phyloP scores from a whole-genome alignment of 768 basidiomycete genomes.

The Lactarius vividus region DNA sequence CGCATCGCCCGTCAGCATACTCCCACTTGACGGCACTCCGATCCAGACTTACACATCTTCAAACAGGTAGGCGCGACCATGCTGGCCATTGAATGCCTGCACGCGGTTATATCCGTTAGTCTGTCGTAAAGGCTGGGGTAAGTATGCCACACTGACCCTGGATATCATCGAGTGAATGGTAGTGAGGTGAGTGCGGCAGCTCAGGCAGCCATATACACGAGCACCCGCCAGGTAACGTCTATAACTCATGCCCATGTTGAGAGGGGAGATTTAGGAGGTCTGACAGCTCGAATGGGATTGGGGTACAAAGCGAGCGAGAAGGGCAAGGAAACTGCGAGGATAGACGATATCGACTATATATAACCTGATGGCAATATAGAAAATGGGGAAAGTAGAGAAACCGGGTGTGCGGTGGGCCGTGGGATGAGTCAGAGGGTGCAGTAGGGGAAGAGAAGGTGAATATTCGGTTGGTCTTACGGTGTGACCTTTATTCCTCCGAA shows the following conservation, averaged over 20 bases:
- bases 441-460: neutral
- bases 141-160: conserved; percentile 50
- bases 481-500: conserved; percentile 12
- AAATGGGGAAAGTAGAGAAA: neutral
- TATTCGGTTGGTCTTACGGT: neutral
- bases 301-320: conserved; percentile 9
- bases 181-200: conserved; percentile 87
- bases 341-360: conserved; percentile 16
- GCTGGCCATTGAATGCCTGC: conserved; percentile 96
- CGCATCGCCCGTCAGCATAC: conserved; percentile 17
- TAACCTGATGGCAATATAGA: conserved; percentile 16
- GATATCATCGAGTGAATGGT: conserved; percentile 90
- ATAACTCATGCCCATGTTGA: conserved; percentile 83
- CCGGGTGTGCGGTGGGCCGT: conserved; percentile 5
- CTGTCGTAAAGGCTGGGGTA: conserved; percentile 3
- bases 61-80: conserved; percentile 93
- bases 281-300: conserved; percentile 13
- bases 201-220: conserved; percentile 84
- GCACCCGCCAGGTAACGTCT: conserved; percentile 82
- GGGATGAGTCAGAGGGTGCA: conserved; percentile 6
- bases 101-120: conserved; percentile 27
- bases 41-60: conserved; percentile 75
- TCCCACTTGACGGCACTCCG: conserved; percentile 21
- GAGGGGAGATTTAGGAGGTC: conserved; percentile 17
- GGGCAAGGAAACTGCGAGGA: conserved; percentile 14